These are phyloP conservation scores for Populus ilicifolia DNA, from an alignment of 345 rosid species.

Conservation along the genomic window DNA sequence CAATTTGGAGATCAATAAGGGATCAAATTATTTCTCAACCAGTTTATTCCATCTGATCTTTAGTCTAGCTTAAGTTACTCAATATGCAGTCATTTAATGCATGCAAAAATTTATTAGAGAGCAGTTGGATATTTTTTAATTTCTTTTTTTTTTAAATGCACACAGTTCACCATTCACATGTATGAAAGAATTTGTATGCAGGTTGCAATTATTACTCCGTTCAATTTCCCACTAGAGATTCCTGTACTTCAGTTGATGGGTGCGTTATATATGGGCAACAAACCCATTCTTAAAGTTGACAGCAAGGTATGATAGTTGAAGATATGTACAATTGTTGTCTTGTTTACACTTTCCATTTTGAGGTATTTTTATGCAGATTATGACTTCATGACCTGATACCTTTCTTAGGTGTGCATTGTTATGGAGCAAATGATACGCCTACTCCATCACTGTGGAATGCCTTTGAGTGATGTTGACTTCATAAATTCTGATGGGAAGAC, in stretches of 20 bases:
- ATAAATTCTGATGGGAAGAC: conserved; percentile 91
- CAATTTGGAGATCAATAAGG: neutral
- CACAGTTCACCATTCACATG: neutral
- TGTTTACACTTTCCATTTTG: neutral
- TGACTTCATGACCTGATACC: neutral
- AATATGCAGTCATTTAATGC: neutral
- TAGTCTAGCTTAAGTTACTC: neutral
- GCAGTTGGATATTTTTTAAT: conserved; percentile 1
- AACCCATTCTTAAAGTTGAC: conserved; percentile 89
- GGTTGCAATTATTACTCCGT: conserved; percentile 95
- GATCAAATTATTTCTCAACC: neutral
- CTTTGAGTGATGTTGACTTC: conserved; percentile 87
- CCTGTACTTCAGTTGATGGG: conserved; percentile 97
- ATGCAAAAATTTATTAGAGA: neutral
- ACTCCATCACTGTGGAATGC: conserved; percentile 88
- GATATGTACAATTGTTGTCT: neutral
- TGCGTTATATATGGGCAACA: conserved; percentile 97
- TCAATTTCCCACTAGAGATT: conserved; percentile 96
- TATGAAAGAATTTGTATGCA: conserved; percentile 26
- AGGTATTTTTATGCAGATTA: conserved; percentile 2
- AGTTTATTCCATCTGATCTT: neutral
- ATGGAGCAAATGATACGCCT: conserved; percentile 97
- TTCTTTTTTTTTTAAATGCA: neutral
- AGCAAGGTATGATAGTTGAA: conserved; percentile 60
- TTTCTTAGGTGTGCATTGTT: conserved; percentile 73